phyloP scores from a whole-genome alignment of 768 basidiomycete genomes.

The Hygrophorus russula region DNA sequence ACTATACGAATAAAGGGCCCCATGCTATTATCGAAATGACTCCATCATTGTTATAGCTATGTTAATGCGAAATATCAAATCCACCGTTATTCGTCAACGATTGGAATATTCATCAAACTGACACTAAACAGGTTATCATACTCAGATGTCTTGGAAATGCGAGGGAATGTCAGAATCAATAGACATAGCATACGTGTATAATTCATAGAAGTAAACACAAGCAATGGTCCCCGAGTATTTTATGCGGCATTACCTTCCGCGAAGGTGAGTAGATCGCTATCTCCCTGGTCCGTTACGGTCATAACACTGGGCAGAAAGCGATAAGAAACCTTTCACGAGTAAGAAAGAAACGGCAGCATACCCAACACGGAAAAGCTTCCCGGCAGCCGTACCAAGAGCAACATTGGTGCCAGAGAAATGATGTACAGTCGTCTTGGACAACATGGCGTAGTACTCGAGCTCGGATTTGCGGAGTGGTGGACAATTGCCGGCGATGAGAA shows the following conservation, averaged over 20 bases:
- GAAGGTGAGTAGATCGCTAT: slow-evolving; percentile 88
- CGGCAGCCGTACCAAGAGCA: slow-evolving; percentile 96
- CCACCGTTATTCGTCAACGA: too few relatives aligned
- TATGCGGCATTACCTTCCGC: slow-evolving; percentile 64
- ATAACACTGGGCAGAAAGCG: slow-evolving; percentile 58
- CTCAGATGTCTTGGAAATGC: not conserved
- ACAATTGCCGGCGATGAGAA: slow-evolving; percentile 98
- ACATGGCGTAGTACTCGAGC: slow-evolving; percentile 99
- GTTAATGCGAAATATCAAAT: too few relatives aligned
- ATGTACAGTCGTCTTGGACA: slow-evolving; percentile 98
- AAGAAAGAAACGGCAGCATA: slow-evolving; percentile 20
- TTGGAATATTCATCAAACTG: too few relatives aligned
- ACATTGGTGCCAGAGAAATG: slow-evolving; percentile 98
- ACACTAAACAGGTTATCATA: too few relatives aligned
- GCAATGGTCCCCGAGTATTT: slow-evolving; percentile 13
- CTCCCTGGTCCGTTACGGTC: slow-evolving; percentile 93
- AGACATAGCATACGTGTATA: not conserved
- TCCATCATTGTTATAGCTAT: slow-evolving; percentile 49
- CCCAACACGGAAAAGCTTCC: slow-evolving; percentile 99
- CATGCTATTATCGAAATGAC: slow-evolving; percentile 69
- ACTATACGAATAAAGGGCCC: slow-evolving; percentile 66
- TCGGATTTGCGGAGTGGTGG: slow-evolving; percentile 98
- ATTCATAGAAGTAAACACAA: slow-evolving; percentile 1
- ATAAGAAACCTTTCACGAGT: not conserved
- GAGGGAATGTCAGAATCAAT: not conserved